A percentile compares a stretch with the other conserved stretches of the same genome.
Conservation (phyloP, 352 stramenopile species). For the Peronospora belbahrii region DNA sequence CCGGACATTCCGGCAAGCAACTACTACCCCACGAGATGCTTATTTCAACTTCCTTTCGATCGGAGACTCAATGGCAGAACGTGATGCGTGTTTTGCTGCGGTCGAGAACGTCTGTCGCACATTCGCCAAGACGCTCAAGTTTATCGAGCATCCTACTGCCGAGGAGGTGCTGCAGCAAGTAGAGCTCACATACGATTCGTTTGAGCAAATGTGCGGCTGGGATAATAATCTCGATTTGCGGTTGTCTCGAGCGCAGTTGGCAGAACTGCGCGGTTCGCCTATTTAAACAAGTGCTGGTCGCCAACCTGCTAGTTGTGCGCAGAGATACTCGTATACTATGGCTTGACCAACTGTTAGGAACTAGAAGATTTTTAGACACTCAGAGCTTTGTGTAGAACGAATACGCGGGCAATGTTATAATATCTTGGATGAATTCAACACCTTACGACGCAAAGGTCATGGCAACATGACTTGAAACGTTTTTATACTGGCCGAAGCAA, state of each 20-base stretch:
- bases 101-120: conserved; percentile 53
- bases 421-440: neutral
- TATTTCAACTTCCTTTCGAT: conserved; percentile 82
- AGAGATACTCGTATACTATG: conserved; percentile 6
- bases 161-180: conserved; percentile 82
- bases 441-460: neutral
- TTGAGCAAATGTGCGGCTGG: conserved; percentile 84
- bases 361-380: conserved; percentile 25
- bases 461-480: no score
- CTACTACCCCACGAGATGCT: conserved; percentile 14
- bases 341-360: conserved; percentile 19
- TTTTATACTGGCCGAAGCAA: no score
- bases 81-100: conserved; percentile 70
- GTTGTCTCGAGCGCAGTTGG: conserved; percentile 69
- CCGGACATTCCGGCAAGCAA: neutral
- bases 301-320: neutral
- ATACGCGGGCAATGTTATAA: conserved; percentile 15
- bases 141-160: conserved; percentile 69
- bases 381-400: conserved; percentile 15
- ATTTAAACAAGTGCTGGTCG: conserved; percentile 15
- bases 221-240: conserved; percentile 63
- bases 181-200: conserved; percentile 73
- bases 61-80: conserved; percentile 83
- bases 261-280: conserved; percentile 47
- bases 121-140: conserved; percentile 85